A percentile compares a stretch with the other conserved stretches of the same genome.
Evolutionary conservation across 805 yeast genomes (phyloP).

Genomic region (Jamesozyma piceae): DNA sequence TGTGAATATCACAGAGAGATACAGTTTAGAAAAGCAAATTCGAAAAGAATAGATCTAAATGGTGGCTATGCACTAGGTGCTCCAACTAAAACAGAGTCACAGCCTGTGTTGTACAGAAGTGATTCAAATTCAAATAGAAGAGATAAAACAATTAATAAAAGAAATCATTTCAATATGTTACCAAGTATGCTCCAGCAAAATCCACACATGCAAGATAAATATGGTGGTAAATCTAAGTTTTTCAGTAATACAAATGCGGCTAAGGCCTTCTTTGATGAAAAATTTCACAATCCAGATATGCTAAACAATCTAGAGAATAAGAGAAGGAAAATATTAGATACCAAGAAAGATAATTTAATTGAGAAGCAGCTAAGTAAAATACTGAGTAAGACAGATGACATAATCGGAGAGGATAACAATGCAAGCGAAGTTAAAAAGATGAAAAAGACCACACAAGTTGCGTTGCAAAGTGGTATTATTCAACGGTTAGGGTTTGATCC

Average conservation of each 20-base stretch:
- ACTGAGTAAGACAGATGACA: constrained; percentile 4
- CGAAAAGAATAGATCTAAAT: constrained; percentile 71
- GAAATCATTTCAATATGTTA: not conserved
- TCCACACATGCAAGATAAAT: constrained; percentile 2
- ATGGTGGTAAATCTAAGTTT: constrained; percentile 4
- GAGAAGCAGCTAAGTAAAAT: constrained; percentile 25
- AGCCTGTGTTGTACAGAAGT: constrained; percentile 2
- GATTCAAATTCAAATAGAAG: not conserved
- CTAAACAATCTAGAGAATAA: constrained; percentile 32
- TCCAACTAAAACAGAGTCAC: constrained; percentile 32
- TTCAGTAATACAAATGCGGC: constrained; percentile 38
- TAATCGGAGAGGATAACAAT: constrained; percentile 14
- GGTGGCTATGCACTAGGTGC: constrained; percentile 49
- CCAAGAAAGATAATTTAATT: constrained; percentile 24
- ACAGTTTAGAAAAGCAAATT: constrained; percentile 40
- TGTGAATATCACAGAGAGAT: constrained; percentile 69
- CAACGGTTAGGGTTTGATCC: constrained; percentile 47
- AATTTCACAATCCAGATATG: constrained; percentile 40
- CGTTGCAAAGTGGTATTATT: constrained; percentile 35
- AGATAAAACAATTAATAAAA: not conserved
- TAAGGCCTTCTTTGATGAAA: constrained; percentile 43
- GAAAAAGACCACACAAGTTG: constrained; percentile 28
- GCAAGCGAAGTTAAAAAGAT: constrained; percentile 19
- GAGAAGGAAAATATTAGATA: constrained; percentile 34
- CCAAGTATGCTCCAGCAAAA: constrained; percentile 7